Evolutionary conservation across 768 basidiomycete species (phyloP).

Genomic region (Myochromella boudieri): DNA sequence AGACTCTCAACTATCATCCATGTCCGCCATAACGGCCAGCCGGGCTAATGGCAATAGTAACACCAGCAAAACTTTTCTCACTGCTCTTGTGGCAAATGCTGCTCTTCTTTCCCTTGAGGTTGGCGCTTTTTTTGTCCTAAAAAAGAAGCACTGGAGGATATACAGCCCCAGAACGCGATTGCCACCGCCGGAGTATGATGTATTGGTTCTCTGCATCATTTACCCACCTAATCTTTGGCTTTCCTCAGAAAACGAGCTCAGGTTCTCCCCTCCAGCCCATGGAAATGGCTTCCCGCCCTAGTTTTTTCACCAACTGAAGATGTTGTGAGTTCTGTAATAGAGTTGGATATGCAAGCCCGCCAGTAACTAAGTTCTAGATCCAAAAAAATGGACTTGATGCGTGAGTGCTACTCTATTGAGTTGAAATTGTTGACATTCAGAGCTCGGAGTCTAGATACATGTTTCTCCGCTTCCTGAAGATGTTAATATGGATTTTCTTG

Average conservation of each 20-base stretch:
- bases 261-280: conserved; percentile 41
- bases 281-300: conserved; percentile 54
- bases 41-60: conserved; percentile 29
- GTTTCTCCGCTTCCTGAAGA: conserved; percentile 62
- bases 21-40: conserved; percentile 28
- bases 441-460: conserved; percentile 36
- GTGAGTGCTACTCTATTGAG: no score
- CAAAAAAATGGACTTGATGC: conserved; percentile 67
- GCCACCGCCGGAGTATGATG: conserved; percentile 53
- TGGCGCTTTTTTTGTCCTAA: conserved; percentile 55
- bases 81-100: conserved; percentile 58
- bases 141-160: conserved; percentile 54
- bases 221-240: not conserved
- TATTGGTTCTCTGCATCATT: not conserved
- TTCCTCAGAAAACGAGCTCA: conserved; percentile 40
- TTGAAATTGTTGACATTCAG: not conserved
- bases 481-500: conserved; percentile 58
- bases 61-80: conserved; percentile 53
- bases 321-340: conserved; percentile 36
- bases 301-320: conserved; percentile 40
- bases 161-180: conserved; percentile 64
- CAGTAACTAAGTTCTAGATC: conserved; percentile 33
- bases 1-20: no score
- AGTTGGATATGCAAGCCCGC: not conserved
- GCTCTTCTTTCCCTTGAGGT: conserved; percentile 47